These are phyloP conservation scores for Sinapis alba DNA, from an alignment of 441 rosid genomes.

Conservation along the genomic window DNA sequence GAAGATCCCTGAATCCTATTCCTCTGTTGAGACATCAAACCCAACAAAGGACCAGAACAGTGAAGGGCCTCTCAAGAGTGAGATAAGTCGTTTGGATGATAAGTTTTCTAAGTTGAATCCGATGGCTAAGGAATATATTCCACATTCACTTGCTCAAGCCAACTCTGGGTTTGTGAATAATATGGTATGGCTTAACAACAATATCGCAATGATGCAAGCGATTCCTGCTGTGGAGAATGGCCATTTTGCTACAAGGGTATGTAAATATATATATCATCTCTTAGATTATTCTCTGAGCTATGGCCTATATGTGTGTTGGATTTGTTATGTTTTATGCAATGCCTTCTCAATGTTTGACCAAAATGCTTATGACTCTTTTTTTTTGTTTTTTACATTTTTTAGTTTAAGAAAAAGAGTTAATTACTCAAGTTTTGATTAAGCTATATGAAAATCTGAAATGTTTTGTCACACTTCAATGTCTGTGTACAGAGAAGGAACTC, in stretches of 20 bases:
- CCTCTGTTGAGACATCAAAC: constrained; percentile 43
- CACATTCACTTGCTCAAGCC: constrained; percentile 48
- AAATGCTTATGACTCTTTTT: not conserved
- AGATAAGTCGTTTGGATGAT: constrained; percentile 64
- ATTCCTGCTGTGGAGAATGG: constrained; percentile 47
- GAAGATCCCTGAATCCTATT: not conserved
- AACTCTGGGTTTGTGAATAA: constrained; percentile 36
- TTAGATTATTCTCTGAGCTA: constrained; percentile 1
- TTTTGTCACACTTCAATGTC: too few species aligned
- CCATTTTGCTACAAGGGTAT: constrained; percentile 54
- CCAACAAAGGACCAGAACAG: constrained; percentile 37
- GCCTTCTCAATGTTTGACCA: not conserved
- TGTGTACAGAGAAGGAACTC: constrained; percentile 51
- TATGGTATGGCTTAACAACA: constrained; percentile 46
- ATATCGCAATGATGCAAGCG: constrained; percentile 47
- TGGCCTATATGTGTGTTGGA: constrained; percentile 36
- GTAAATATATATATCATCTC: constrained; percentile 14
- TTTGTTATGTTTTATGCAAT: constrained; percentile 23
- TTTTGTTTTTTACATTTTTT: too few species aligned
- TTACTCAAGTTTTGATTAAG: too few species aligned
- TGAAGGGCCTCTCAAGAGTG: constrained; percentile 37
- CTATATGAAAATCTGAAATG: too few species aligned
- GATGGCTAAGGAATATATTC: constrained; percentile 78
- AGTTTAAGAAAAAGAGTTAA: too few species aligned
- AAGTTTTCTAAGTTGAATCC: constrained; percentile 75